These are phyloP conservation scores for Microdochium paspali DNA, from an alignment of 2,329 filamentous ascomycete species.

Conservation along the genomic window DNA sequence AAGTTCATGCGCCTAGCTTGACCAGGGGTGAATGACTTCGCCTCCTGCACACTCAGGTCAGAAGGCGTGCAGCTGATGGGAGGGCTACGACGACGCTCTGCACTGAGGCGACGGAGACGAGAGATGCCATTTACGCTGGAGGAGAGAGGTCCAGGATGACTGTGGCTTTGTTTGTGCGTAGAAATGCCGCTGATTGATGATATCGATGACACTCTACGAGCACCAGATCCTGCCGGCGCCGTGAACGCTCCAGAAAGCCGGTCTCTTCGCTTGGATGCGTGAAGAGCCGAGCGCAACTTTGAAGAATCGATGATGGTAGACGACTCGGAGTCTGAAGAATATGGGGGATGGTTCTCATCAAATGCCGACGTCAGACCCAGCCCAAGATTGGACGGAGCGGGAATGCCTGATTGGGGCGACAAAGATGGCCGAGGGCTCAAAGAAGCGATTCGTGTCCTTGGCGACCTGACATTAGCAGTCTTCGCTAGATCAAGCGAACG, in stretches of 20 bases:
- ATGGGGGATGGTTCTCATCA: conserved; percentile 43
- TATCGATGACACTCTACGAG: conserved; percentile 35
- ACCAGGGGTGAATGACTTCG: conserved; percentile 36
- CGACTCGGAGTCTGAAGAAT: conserved; percentile 38
- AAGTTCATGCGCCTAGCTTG: conserved; percentile 51
- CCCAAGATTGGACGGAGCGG: conserved; percentile 7
- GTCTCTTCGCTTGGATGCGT: conserved; percentile 38
- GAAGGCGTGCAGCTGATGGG: conserved; percentile 43
- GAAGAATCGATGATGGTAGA: conserved; percentile 36
- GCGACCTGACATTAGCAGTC: conserved; percentile 39
- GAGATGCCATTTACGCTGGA: conserved; percentile 47
- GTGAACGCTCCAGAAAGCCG: conserved; percentile 24
- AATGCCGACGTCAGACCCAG: conserved; percentile 15
- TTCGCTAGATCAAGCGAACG: conserved; percentile 40
- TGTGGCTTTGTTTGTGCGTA: conserved; percentile 18
- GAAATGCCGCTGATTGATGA: conserved; percentile 23
- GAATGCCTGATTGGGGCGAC: conserved; percentile 23
- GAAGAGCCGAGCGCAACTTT: conserved; percentile 45
- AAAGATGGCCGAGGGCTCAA: conserved; percentile 15
- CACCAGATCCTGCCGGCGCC: conserved; percentile 22
- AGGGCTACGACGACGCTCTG: conserved; percentile 41
- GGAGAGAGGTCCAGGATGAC: conserved; percentile 31
- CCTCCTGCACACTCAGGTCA: conserved; percentile 19
- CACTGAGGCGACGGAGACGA: conserved; percentile 38
- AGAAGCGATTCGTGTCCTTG: conserved; percentile 24